Conservation (phyloP, 2,329 filamentous ascomycete species). For the Pestalotiopsis sp. region DNA sequence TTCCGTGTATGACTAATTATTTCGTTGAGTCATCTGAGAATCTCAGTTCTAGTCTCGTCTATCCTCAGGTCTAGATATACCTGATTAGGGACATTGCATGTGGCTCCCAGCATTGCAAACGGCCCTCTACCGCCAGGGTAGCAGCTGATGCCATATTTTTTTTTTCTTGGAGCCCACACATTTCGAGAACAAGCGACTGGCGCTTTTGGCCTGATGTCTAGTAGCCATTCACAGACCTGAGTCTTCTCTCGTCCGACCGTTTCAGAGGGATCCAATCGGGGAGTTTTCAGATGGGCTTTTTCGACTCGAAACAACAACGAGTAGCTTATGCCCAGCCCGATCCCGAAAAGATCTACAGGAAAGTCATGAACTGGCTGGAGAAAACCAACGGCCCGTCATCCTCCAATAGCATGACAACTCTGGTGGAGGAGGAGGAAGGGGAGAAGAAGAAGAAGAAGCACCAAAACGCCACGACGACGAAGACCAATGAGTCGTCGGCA, state of each 20-base stretch:
- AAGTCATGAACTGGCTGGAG: slow-evolving; percentile 15
- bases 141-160: no score
- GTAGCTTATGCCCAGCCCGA: slow-evolving; percentile 4
- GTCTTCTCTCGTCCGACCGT: neutral
- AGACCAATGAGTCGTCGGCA: neutral
- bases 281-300: neutral
- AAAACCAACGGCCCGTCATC: slow-evolving; percentile 12
- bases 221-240: neutral
- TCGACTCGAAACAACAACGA: neutral
- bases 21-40: no score
- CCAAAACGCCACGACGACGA: neutral
- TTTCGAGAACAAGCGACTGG: no score
- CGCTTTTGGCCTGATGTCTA: no score
- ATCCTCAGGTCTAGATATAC: no score
- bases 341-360: slow-evolving; percentile 7
- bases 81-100: no score
- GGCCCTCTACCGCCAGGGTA: no score
- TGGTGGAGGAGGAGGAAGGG: neutral
- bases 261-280: neutral
- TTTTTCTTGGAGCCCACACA: no score
- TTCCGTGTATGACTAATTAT: no score
- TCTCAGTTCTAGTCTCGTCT: no score
- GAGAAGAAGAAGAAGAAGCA: neutral
- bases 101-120: no score
- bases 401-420: neutral